Conservation (phyloP, 2,329 filamentous ascomycete species). For the Lasiodiplodia sp. region DNA sequence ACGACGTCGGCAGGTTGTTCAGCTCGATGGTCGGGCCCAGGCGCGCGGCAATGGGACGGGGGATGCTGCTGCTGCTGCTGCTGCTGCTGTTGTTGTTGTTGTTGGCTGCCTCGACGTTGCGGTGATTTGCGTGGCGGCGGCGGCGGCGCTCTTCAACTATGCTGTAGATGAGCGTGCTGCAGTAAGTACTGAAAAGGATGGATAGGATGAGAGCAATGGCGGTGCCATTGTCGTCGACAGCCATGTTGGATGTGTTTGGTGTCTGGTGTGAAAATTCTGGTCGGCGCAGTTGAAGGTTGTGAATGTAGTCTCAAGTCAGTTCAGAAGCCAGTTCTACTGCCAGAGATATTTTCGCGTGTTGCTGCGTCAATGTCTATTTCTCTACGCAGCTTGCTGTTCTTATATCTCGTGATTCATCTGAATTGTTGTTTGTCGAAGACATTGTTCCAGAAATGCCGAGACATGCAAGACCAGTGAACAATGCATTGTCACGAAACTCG, state of each 20-base stretch:
- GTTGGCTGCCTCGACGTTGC: too few relatives aligned
- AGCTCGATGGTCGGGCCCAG: too few relatives aligned
- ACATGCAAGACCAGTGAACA: not conserved
- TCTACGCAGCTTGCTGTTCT: not conserved
- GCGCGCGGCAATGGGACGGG: too few relatives aligned
- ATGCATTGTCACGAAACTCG: not conserved
- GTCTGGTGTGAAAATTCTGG: not conserved
- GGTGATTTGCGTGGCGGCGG: too few relatives aligned
- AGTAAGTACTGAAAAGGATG: not conserved
- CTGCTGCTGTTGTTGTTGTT: too few relatives aligned
- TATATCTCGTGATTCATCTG: not conserved
- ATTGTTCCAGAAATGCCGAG: not conserved
- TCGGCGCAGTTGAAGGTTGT: not conserved
- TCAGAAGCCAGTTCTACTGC: too few relatives aligned
- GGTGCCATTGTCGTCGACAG: not conserved
- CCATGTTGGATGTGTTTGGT: not conserved
- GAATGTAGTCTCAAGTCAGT: too few relatives aligned
- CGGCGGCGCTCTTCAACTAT: not conserved
- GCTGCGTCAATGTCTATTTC: too few relatives aligned
- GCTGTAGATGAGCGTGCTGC: not conserved
- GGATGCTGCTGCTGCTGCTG: too few relatives aligned
- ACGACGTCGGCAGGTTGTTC: too few relatives aligned
- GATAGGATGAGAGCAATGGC: not conserved
- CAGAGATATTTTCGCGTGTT: too few relatives aligned
- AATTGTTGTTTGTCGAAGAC: not conserved